Evolutionary conservation across 768 basidiomycete species (phyloP), one percentile per base, ranked within the genome.

Genomic region (Tylopilus balloui): DNA sequence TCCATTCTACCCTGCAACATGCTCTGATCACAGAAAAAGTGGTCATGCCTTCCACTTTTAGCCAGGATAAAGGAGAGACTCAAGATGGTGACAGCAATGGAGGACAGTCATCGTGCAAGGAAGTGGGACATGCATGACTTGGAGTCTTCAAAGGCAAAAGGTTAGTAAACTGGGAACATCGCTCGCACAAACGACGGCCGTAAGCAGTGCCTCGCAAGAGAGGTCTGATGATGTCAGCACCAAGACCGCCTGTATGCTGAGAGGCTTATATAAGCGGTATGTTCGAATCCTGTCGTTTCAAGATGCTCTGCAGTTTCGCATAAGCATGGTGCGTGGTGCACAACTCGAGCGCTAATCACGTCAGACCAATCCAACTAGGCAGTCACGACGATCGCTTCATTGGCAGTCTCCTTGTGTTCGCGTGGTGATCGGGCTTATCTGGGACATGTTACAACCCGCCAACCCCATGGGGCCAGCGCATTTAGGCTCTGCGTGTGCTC

Each of bases 1-100:
- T 57, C 88, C 87, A 2, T 88, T 90, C 66, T 83, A 84, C 6
- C 74, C 78, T 1, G 71, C n/a, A 70, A 37, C 85, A 87, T 62
- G 61, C 72, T 21, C 69, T 73, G 14, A 60, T 62, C n/a, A 35
- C 60, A 13, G 52, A 57, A 29, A 59, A 35, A 29, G 56, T 28
- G 14, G 19, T 29, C 3, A 24, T 45, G 21, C 41, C 53, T 17
- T 28, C 48, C 10, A 24, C 49, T 21, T 41, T 41, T 49, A 32
- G 7, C 14, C 47, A 17, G 20, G 50, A 57, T 14, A 53, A 57
- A 38, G 47, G 43, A 45, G 24, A 43, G 21, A 31, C 7, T 17
- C 37, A n/a, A 19, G 55, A 59, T 14, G 47, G 50, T 19, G 32
- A 14, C 13, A 41, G n/a, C 9, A 35, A 36, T 17, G 48, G 38